These are phyloP conservation scores for Ophiocordyceps camponoti-floridani DNA, from an alignment of 2,329 filamentous ascomycete genomes.

Conservation along the genomic window DNA sequence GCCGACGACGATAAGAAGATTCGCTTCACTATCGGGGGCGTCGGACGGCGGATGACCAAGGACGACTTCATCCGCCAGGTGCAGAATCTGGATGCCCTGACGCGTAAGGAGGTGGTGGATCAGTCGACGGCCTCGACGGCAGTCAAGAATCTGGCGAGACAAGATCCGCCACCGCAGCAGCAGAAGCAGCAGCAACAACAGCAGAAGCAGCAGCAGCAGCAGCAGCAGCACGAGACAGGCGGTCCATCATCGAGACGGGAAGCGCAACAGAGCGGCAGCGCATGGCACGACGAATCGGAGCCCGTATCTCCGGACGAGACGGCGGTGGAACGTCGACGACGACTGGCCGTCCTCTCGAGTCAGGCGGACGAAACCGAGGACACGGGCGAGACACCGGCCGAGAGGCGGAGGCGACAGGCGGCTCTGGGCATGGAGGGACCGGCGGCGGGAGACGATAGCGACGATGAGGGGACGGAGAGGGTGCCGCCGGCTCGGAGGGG, in stretches of 20 bases:
- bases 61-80: slow-evolving; percentile 64
- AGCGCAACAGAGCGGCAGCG: background rate
- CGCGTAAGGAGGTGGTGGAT: slow-evolving; percentile 35
- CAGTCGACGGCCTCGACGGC: slow-evolving; percentile 27
- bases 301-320: slow-evolving; percentile 34
- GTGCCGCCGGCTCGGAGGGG: slow-evolving; percentile 33
- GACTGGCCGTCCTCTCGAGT: slow-evolving; percentile 33
- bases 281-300: no score
- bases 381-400: slow-evolving; percentile 52
- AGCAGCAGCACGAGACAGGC: no score
- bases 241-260: background rate
- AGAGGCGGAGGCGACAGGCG: slow-evolving; percentile 54
- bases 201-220: no score
- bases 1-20: slow-evolving; percentile 52
- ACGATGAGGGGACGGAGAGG: slow-evolving; percentile 36
- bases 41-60: slow-evolving; percentile 62
- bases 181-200: no score
- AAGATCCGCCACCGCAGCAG: slow-evolving; percentile 10
- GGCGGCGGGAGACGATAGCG: slow-evolving; percentile 30
- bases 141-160: slow-evolving; percentile 30
- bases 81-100: slow-evolving; percentile 50
- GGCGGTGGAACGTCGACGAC: slow-evolving; percentile 48
- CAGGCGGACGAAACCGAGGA: slow-evolving; percentile 19
- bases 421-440: slow-evolving; percentile 43
- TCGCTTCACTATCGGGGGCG: slow-evolving; percentile 57